Base-by-base conservation (phyloP, 306 rosid species). In the Quercus aquifolioides region DNA sequence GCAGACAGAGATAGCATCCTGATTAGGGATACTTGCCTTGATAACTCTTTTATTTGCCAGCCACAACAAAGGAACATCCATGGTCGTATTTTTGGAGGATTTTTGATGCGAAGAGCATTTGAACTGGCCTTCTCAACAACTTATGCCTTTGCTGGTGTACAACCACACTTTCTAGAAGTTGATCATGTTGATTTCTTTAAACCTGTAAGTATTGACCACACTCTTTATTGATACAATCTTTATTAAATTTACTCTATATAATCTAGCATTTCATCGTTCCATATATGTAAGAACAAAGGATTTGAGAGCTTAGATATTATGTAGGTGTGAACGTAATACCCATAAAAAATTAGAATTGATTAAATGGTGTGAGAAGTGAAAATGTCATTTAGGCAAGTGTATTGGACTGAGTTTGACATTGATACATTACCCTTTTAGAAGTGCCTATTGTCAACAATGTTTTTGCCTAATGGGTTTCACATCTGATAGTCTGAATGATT, bases 1-100 rank as follows among this genome's bases (percentile, higher is more conserved):
- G 98, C 97, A 23, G 84, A 93, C 85, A 84, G 98, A 76, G 87
- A 91, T 79, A 93, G 98, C 88, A 90, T 93, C 87, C 91, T 93
- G 17, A 84, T 93, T 54, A 71, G 80, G 82, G 80, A 91, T 74
- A 91, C 98, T 70, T 85, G 89, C 84, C 93, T 93, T 28, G 84
- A 90, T 55, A 93, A 93, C 87, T 86, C 97, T 63, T 93, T 93
- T 57, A 85, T 91, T 80, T 93, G 98, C 88, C 98, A 93, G 78
- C 98, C 98, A 56, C 98, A 93, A 81, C 93, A 91, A 76, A 90
- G 97, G 87, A 93, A 93, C 79, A 87, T 87, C 86, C 91, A 91
- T 51, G 98, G 98, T 23, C 90, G 98, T 25, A 93, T 93, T 77
- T 93, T 93, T 70, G 97, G 98, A 28, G 97, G 98, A 6, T 93